Conservation (phyloP, 495 filamentous ascomycete genomes). For the Cercophora scortea region DNA sequence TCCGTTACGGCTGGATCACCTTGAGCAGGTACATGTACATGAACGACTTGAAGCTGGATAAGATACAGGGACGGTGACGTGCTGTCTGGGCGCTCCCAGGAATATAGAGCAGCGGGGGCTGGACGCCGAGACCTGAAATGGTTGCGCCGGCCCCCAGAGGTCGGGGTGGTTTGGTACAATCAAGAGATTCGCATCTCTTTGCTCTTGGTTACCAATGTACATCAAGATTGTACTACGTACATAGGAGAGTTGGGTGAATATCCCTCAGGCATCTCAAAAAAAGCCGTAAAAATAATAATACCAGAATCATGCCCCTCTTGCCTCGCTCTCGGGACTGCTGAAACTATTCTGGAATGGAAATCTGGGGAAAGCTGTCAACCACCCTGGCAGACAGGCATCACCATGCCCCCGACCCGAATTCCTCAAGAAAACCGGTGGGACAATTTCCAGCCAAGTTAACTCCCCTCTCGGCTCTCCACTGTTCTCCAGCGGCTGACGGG, state of each 20-base stretch:
- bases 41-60: conserved; percentile 74
- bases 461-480: no score
- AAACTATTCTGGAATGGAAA: background rate
- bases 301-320: background rate
- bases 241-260: no score
- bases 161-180: no score
- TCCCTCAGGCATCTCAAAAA: background rate
- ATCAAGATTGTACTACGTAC: no score
- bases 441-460: no score
- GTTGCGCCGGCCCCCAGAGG: no score
- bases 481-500: no score
- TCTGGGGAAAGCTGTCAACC: background rate
- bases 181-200: no score
- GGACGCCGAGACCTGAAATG: background rate
- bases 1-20: conserved; percentile 91
- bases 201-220: no score
- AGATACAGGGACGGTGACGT: conserved; percentile 13
- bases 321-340: background rate
- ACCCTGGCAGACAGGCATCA: background rate
- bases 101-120: background rate
- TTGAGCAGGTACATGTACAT: conserved; percentile 91
- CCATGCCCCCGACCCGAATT: no score
- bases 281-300: background rate
- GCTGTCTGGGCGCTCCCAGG: background rate
- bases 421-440: no score